These are phyloP conservation scores for Syzygium malaccense DNA, from an alignment of 441 rosid species.

Conservation along the genomic window DNA sequence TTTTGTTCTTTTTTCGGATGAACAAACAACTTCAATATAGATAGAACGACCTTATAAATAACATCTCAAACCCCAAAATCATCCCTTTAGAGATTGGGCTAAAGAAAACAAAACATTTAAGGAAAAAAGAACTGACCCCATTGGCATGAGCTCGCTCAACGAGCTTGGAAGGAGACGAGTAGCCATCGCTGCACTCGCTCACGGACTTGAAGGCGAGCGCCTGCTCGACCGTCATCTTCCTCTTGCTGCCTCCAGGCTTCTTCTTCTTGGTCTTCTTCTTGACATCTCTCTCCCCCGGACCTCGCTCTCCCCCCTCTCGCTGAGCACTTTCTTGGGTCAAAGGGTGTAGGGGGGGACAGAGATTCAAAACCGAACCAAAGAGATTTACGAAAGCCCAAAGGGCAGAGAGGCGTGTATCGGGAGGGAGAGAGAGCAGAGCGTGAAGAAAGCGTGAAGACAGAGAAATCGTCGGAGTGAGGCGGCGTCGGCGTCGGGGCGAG, in stretches of 20 bases:
- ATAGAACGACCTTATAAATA: neutral
- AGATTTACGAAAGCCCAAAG: neutral
- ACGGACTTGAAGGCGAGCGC: slow-evolving; percentile 49
- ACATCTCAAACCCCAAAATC: neutral
- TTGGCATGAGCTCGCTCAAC: slow-evolving; percentile 74
- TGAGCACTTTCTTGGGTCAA: neutral
- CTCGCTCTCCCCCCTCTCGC: neutral
- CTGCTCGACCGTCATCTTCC: slow-evolving; percentile 69
- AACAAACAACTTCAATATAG: neutral
- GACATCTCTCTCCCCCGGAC: slow-evolving; percentile 8
- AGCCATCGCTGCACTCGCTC: slow-evolving; percentile 79
- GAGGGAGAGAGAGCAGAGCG: no score
- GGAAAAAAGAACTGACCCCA: slow-evolving; percentile 43
- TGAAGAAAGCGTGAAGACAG: no score
- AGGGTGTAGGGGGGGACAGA: neutral
- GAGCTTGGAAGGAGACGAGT: slow-evolving; percentile 78
- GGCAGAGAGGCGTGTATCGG: neutral
- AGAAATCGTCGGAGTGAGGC: no score
- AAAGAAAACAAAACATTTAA: neutral
- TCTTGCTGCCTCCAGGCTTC: slow-evolving; percentile 67
- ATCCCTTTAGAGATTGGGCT: neutral
- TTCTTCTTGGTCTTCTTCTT: slow-evolving; percentile 56
- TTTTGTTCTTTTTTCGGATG: neutral
- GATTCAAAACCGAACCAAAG: neutral
- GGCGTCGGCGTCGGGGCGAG: no score